Base-by-base conservation (phyloP, 768 basidiomycete genomes). In the Phylloporus arenicola region DNA sequence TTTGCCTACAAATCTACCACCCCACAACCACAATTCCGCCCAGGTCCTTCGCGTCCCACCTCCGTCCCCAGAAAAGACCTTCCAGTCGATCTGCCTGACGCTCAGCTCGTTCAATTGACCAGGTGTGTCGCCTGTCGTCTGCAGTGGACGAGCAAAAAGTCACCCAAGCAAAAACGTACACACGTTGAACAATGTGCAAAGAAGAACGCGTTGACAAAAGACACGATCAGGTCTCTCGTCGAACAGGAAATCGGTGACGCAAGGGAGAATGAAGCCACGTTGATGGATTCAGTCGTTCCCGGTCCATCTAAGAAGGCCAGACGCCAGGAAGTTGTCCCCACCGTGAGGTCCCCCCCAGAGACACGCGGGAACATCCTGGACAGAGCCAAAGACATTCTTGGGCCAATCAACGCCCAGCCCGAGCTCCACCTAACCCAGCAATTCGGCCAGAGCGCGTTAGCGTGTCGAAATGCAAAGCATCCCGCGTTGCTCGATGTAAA, bases 171-270 rank as follows among this genome's bases (percentile, higher is more conserved):
- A 59, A 92, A 92, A 64, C 65, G 78, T 61, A 56, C 73, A 3
- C 90, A 92, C 61, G 78, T 92, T 35, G 73, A 74, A 43, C 69
- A 72, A 6, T 92, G 90, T 63, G 80, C 84, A 12, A 82, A 76
- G 66, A 89, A 83, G 64, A 70, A 72, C 19, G 69, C 64, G 4
- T 66, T 84, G 37, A 69, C 72, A 6, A 67, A 78, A 27, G 80
- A 81, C 6, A 87, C 86, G 2, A 55, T 91, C 29, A 64, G 66
- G 3, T 52, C 69, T 24, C 71, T 87, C 22, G 62, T 89, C 6
- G 69, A 70, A 24, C 74, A 77, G 54, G 81, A 82, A 57, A 54
- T 81, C 10, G n/a, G n/a, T n/a, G n/a, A n/a, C n/a, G n/a, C n/a
- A 29, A 9, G 9, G 3, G 17, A 43, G 42, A 43, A 30, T 60